Evolutionary conservation across 768 basidiomycete genomes (phyloP), one percentile per base, ranked within the genome.

Genomic region (Naganishia antarctica): DNA sequence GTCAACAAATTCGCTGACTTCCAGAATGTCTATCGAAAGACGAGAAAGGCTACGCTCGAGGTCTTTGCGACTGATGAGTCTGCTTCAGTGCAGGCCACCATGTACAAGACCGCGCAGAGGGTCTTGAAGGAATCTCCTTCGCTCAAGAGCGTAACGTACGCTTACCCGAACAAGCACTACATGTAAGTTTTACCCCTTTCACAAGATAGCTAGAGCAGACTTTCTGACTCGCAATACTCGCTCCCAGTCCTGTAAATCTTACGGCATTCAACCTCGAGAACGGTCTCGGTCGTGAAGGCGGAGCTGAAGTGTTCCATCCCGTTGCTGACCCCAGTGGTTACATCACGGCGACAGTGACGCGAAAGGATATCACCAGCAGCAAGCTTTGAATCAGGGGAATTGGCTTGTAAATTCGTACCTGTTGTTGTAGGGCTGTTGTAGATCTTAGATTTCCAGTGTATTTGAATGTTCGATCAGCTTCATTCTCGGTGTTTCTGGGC

Each of bases 161-260:
- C 79, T 45, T 81, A 96, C 2, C 93, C 94, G 1, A 98, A 98
- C 81, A 90, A 92, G 79, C 93, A 96, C 74, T 97, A 94, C 76
- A 84, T 96, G 69, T 88, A 89, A 0, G 89, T 60, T n/a, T n/a
- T 16, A 9, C 26, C 2, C 11, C 58, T 26, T 25, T 13, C 7
- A 31, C 49, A 32, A 32, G 28, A 7, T 31, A 4, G n/a, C n/a
- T n/a, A 9, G 7, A 5, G 29, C 16, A 12, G 31, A 15, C 11
- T 34, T 31, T 43, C 43, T 31, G 13, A 66, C 78, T 87, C 46
- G 32, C 18, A 84, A 84, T 41, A 86, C 86, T 87, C 71, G 73
- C 79, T 80, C 59, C 9, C 69, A 79, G 71, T 43, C 69, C 73
- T 41, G 70, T 76, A 45, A 77, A 79, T 72, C 70, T 75, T 13